Conservation (phyloP, 2,329 filamentous ascomycete species). For the Tolypocladium pustulatum region DNA sequence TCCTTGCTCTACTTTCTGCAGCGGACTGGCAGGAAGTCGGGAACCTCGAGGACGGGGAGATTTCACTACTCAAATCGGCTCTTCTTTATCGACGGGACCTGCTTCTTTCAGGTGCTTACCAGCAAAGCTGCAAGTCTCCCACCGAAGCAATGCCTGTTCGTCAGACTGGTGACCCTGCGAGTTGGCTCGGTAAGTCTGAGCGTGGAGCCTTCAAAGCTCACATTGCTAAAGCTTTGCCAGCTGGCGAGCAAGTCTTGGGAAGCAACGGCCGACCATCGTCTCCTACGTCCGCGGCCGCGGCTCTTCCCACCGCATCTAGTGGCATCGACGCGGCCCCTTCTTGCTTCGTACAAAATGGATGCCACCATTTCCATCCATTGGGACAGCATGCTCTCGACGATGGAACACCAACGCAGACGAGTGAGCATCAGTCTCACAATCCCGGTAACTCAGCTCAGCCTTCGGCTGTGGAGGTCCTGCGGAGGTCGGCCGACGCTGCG, state of each 20-base stretch:
- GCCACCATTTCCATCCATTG: constrained; percentile 15
- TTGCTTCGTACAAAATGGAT: constrained; percentile 8
- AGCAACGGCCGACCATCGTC: constrained; percentile 18
- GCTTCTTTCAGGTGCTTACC: constrained; percentile 9
- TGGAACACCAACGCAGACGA: background rate
- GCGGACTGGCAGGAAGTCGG: constrained; percentile 18
- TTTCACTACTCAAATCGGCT: constrained; percentile 20
- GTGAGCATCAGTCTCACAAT: background rate
- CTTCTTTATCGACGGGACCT: constrained; percentile 19
- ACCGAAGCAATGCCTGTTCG: constrained; percentile 17
- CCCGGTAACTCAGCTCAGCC: background rate
- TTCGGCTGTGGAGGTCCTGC: constrained; percentile 11
- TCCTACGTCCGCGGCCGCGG: constrained; percentile 7
- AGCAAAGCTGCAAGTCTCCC: constrained; percentile 6
- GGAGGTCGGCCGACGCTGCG: constrained; percentile 16
- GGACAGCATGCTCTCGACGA: background rate
- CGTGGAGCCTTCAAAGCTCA: background rate
- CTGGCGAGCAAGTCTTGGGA: constrained; percentile 15
- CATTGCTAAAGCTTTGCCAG: constrained; percentile 12
- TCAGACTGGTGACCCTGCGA: constrained; percentile 15
- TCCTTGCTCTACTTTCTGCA: constrained; percentile 16
- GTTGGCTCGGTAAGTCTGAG: constrained; percentile 25
- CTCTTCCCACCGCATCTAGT: constrained; percentile 9
- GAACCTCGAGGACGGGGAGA: constrained; percentile 15
- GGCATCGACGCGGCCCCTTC: constrained; percentile 10